phyloP scores from a whole-genome alignment of 148 eudicot species.

The Chenopodium quinoa region DNA sequence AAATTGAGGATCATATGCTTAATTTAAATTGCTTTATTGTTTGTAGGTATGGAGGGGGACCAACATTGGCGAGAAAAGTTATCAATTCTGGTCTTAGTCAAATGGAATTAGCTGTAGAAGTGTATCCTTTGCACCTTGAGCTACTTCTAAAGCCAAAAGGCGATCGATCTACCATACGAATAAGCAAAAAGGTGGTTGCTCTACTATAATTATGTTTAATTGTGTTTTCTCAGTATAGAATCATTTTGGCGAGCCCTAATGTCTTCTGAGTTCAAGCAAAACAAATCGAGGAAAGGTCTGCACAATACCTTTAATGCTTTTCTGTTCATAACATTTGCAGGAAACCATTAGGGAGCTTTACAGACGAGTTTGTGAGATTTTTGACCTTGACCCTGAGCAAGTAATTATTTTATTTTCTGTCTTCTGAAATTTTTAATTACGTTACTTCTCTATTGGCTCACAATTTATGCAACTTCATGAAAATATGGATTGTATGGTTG shows the following conservation, averaged over 20 bases:
- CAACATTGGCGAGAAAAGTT: slow-evolving; percentile 77
- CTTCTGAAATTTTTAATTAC: not conserved
- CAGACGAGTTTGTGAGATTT: slow-evolving; percentile 81
- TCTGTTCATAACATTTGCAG: slow-evolving; percentile 39
- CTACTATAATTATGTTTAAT: not conserved
- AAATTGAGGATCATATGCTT: slow-evolving; percentile 4
- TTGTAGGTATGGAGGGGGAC: slow-evolving; percentile 99
- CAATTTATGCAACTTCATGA: not conserved
- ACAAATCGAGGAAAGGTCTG: not conserved
- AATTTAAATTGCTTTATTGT: slow-evolving; percentile 20
- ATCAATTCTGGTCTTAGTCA: slow-evolving; percentile 77
- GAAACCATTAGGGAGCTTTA: slow-evolving; percentile 88
- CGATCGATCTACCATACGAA: slow-evolving; percentile 61
- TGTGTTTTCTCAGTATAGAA: not conserved
- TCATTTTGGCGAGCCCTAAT: not conserved
- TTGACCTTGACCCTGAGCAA: slow-evolving; percentile 66
- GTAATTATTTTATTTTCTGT: slow-evolving; percentile 41
- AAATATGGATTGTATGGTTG: not conserved
- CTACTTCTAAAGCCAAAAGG: slow-evolving; percentile 76
- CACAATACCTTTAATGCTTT: not conserved
- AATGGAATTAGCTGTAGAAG: slow-evolving; percentile 82
- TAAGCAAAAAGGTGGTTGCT: slow-evolving; percentile 85
- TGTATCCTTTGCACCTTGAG: slow-evolving; percentile 85
- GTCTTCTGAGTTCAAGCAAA: not conserved
- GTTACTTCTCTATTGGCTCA: not conserved